phyloP scores from a whole-genome alignment of 2,329 filamentous ascomycete species.

The Neophaeococcomyces mojaviensis region DNA sequence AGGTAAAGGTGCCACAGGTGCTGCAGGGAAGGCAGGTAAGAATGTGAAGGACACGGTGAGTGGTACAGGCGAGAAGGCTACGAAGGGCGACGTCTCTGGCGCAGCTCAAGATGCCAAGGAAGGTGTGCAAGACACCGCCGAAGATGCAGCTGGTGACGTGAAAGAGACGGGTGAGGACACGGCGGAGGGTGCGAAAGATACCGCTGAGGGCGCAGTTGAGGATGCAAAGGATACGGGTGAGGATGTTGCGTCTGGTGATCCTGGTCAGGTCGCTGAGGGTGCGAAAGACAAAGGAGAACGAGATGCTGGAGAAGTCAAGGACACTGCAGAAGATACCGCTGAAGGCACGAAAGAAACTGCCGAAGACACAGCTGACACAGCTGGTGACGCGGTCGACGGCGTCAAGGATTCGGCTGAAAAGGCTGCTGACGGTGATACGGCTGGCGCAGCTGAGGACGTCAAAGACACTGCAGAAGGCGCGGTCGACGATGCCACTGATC shows the following conservation, averaged over 20 bases:
- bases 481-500: not conserved
- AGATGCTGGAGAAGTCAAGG: slow-evolving; percentile 25
- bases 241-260: slow-evolving; percentile 19
- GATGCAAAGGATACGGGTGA: slow-evolving; percentile 23
- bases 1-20: slow-evolving; percentile 12
- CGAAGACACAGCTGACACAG: slow-evolving; percentile 36
- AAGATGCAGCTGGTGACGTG: slow-evolving; percentile 38
- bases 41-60: slow-evolving; percentile 22
- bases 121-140: slow-evolving; percentile 22
- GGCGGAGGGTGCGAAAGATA: slow-evolving; percentile 27
- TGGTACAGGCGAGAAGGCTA: slow-evolving; percentile 20
- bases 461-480: slow-evolving; percentile 10
- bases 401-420: slow-evolving; percentile 43
- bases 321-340: slow-evolving; percentile 12
- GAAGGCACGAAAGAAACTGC: slow-evolving; percentile 26
- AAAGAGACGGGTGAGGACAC: slow-evolving; percentile 14
- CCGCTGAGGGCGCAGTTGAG: slow-evolving; percentile 45
- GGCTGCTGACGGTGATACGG: slow-evolving; percentile 25
- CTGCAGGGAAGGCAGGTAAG: slow-evolving; percentile 21
- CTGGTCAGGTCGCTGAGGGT: slow-evolving; percentile 7
- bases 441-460: slow-evolving; percentile 9
- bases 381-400: slow-evolving; percentile 20
- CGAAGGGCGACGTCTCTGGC: slow-evolving; percentile 19
- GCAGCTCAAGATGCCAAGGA: slow-evolving; percentile 26
- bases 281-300: slow-evolving; percentile 16